phyloP scores from a whole-genome alignment of 2,329 filamentous ascomycete species.

The Exophiala sp. region DNA sequence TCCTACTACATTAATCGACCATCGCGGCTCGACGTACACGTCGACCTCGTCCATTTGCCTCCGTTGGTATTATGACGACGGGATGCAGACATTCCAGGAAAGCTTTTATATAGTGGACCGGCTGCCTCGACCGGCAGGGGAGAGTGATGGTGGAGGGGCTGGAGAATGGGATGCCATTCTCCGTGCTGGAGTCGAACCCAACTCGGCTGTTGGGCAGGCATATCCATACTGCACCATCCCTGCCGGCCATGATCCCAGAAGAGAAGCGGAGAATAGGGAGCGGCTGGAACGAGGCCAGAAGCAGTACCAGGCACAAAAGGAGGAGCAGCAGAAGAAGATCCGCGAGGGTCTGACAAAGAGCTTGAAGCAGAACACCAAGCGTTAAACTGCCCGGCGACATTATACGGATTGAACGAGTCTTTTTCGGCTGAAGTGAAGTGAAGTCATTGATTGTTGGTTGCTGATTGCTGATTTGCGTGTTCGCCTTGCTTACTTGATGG shows the following conservation, averaged over 20 bases:
- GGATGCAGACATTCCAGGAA: conserved; percentile 21
- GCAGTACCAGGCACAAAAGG: conserved; percentile 18
- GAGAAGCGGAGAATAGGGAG: conserved; percentile 11
- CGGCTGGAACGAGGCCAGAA: conserved; percentile 4
- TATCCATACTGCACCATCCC: conserved; percentile 7
- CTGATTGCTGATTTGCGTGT: too few species aligned
- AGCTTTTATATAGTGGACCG: conserved; percentile 24
- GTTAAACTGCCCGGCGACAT: too few species aligned
- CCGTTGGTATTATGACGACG: conserved; percentile 23
- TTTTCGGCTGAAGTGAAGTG: too few species aligned
- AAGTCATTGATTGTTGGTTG: too few species aligned
- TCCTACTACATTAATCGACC: conserved; percentile 13
- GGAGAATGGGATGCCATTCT: conserved; percentile 21
- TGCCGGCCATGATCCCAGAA: conserved; percentile 1
- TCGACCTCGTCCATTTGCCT: conserved; percentile 17
- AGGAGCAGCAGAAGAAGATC: conserved; percentile 13
- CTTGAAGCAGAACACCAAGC: not conserved
- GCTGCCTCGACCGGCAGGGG: not conserved
- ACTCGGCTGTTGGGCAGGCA: conserved; percentile 4
- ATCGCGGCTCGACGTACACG: conserved; percentile 9
- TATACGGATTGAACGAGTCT: too few species aligned
- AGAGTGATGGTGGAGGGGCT: not conserved
- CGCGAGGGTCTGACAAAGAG: conserved; percentile 3
- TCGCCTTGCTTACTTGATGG: too few species aligned
- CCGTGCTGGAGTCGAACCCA: conserved; percentile 9